These are phyloP conservation scores for Castanospermum australe DNA, from an alignment of 306 rosid species.

Conservation along the genomic window DNA sequence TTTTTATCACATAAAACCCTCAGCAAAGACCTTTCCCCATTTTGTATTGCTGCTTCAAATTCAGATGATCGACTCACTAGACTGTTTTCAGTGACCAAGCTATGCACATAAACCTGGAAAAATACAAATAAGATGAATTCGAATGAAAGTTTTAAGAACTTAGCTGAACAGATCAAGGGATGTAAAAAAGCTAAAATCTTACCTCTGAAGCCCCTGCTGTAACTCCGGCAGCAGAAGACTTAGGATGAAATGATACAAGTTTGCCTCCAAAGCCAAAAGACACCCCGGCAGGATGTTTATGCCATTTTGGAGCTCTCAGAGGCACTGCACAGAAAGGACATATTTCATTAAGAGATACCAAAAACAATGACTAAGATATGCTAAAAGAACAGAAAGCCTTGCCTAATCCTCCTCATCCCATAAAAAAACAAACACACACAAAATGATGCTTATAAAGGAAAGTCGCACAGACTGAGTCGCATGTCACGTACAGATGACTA, in stretches of 20 bases:
- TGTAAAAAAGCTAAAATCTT: constrained; percentile 37
- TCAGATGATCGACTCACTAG: constrained; percentile 86
- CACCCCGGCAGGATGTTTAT: constrained; percentile 87
- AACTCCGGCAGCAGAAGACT: constrained; percentile 58
- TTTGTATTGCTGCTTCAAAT: constrained; percentile 91
- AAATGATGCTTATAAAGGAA: constrained; percentile 8
- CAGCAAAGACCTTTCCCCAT: constrained; percentile 78
- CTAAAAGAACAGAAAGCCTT: background rate
- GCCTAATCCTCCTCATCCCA: constrained; percentile 17
- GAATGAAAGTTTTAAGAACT: too few relatives aligned
- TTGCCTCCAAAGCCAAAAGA: constrained; percentile 99
- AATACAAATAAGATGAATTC: constrained; percentile 14
- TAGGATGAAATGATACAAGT: constrained; percentile 70
- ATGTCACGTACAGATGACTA: background rate
- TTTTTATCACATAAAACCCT: constrained; percentile 84
- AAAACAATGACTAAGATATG: background rate
- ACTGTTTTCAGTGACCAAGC: constrained; percentile 79
- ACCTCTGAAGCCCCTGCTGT: constrained; percentile 77
- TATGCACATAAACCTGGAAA: constrained; percentile 83
- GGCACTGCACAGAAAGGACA: constrained; percentile 51
- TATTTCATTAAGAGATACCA: constrained; percentile 8
- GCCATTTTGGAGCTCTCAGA: constrained; percentile 98
- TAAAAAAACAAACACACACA: background rate
- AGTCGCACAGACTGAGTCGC: constrained; percentile 10
- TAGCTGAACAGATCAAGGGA: background rate